Evolutionary conservation across 495 filamentous ascomycete species (phyloP).

Genomic region (Hypomontagnella monticulosa): DNA sequence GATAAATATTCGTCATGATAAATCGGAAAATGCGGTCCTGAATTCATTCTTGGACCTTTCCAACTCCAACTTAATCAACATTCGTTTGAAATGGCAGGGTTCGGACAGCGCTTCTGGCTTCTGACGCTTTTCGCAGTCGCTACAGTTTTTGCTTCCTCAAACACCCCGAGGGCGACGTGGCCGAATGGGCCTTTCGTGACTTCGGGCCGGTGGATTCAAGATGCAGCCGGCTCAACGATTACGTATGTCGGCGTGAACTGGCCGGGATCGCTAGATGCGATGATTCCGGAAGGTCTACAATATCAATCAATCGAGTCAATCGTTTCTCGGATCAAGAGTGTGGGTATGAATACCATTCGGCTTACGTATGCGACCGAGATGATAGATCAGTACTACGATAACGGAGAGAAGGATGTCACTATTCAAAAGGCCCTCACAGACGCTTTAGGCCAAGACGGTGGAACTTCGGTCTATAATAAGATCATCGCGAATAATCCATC

Average conservation of each 20-base stretch:
- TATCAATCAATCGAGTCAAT: constrained; percentile 62
- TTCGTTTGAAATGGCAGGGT: constrained; percentile 25
- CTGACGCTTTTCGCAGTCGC: constrained; percentile 8
- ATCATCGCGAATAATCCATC: constrained; percentile 58
- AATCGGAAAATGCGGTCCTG: neutral
- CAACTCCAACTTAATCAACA: constrained; percentile 12
- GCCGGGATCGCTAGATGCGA: constrained; percentile 63
- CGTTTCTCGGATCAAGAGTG: constrained; percentile 57
- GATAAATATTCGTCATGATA: constrained; percentile 11
- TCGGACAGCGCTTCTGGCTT: constrained; percentile 20
- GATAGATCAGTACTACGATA: constrained; percentile 64
- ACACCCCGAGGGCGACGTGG: constrained; percentile 39
- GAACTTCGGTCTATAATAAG: constrained; percentile 50
- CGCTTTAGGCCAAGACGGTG: constrained; percentile 55
- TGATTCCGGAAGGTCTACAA: constrained; percentile 68
- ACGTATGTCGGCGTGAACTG: constrained; percentile 66
- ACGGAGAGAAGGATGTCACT: constrained; percentile 56
- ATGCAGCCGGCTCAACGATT: constrained; percentile 55
- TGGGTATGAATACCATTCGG: constrained; percentile 65
- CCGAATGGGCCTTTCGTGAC: constrained; percentile 49
- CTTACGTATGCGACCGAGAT: constrained; percentile 67
- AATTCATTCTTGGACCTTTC: constrained; percentile 15
- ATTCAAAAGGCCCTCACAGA: constrained; percentile 56
- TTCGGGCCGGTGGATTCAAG: constrained; percentile 59
- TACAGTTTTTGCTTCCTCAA: constrained; percentile 18